These are phyloP conservation scores for Jamesozyma gamospora DNA, from an alignment of 805 yeast genomes.

Conservation along the genomic window DNA sequence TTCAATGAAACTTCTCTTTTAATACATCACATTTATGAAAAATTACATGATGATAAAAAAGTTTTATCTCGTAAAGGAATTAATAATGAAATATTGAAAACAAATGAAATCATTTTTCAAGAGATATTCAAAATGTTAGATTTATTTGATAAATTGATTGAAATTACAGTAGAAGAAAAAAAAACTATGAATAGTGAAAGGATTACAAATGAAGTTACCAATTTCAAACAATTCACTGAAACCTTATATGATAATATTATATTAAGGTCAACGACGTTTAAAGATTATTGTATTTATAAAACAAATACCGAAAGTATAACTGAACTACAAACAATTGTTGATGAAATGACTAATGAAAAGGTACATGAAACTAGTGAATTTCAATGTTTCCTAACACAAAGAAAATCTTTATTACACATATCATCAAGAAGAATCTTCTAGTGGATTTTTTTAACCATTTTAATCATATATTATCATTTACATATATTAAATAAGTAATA, in stretches of 20 bases:
- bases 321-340: background rate
- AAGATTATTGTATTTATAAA: slow-evolving; percentile 6
- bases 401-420: slow-evolving; percentile 9
- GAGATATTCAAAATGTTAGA: background rate
- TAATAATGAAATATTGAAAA: background rate
- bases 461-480: background rate
- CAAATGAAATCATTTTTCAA: background rate
- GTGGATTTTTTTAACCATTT: background rate
- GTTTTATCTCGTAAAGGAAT: background rate
- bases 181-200: background rate
- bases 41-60: background rate
- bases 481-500: no score
- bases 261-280: slow-evolving; percentile 10
- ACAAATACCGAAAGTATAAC: background rate
- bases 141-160: background rate
- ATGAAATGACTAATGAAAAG: background rate
- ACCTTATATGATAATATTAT: slow-evolving; percentile 12
- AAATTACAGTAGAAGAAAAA: background rate
- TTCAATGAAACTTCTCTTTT: slow-evolving; percentile 1
- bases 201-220: slow-evolving; percentile 3
- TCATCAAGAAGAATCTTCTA: slow-evolving; percentile 15
- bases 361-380: background rate
- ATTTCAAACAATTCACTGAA: slow-evolving; percentile 3
- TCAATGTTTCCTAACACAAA: background rate
- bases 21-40: slow-evolving; percentile 2